Percentiles rank a stretch among this genome's conserved stretches.
These are phyloP conservation scores for Naegleria lovaniensis DNA, from an alignment of 208 protist species.

Conservation along the genomic window DNA sequence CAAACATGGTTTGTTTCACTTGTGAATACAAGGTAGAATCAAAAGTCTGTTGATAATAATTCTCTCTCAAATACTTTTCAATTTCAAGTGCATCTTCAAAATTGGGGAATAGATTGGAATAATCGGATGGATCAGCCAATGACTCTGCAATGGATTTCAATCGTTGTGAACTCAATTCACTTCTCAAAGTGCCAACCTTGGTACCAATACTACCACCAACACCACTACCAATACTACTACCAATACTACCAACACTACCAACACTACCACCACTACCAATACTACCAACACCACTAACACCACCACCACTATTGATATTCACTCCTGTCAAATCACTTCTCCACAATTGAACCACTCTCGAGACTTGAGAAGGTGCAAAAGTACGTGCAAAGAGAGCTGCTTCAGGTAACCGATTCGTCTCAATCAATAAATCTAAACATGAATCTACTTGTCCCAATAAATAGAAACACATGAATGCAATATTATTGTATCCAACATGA, in stretches of 20 bases:
- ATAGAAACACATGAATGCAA: conserved; percentile 86
- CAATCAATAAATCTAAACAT: conserved; percentile 73
- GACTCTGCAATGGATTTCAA: conserved; percentile 58
- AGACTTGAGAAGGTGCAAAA: conserved; percentile 70
- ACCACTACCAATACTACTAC: too few species aligned
- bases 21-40: too few species aligned
- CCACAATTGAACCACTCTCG: conserved; percentile 76
- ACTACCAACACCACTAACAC: too few species aligned
- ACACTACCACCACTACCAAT: too few species aligned
- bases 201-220: too few species aligned
- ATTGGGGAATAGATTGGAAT: conserved; percentile 88
- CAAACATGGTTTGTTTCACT: too few species aligned
- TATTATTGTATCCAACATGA: conserved; percentile 66
- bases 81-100: background rate
- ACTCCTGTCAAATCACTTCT: conserved; percentile 61
- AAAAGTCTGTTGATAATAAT: too few species aligned
- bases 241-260: too few species aligned
- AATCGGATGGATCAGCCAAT: conserved; percentile 78
- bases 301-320: conserved; percentile 44
- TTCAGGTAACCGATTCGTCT: conserved; percentile 70
- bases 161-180: background rate
- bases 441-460: conserved; percentile 61
- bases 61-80: background rate
- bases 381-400: conserved; percentile 91
- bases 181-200: background rate